Evolutionary conservation across 257 asterid genomes (phyloP), one percentile per base, ranked within the genome.

Genomic region (Solanum appendiculatum): DNA sequence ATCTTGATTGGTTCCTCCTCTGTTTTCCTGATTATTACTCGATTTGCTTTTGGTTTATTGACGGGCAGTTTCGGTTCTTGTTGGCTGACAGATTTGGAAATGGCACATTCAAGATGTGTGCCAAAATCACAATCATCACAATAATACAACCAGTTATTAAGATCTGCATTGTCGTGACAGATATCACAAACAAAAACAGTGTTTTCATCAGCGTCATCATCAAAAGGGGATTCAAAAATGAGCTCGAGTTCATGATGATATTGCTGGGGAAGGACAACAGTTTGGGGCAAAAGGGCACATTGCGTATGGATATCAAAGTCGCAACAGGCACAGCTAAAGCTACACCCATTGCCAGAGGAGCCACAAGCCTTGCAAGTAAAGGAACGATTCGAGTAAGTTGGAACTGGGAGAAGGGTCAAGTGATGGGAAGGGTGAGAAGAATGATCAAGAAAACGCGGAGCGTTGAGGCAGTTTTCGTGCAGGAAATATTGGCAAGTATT

Each of bases 301-400:
- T 73, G 93, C 3, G 91, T 89, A 27, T 91, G 95, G 5, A 93
- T 86, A 51, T 92, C 94, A 2, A 92, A 90, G 48, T 90, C 63
- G 40, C 95, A 93, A 16, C 87, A 3, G 11, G 40, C 89, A 63
- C 94, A 93, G 64, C 87, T 84, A 85, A 90, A 92, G 9, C 93
- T 89, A 70, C 88, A 94, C 0, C 90, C 94, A 10, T 88, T 92
- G 1, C 95, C 95, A 3, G 88, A 56, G 0, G 78, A 36, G 18
- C 91, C 89, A 42, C 96, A 93, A 3, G 95, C 98, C 27, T 91
- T 90, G 90, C 96, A 94, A 9, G 88, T 87, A 89, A 74, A 94
- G 83, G 92, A 92, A 5, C 85, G 54, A 81, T 87, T 89, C 44
- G 89, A 37, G 87, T 91, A 91, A 1, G 96, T 91, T 34, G 96